Evolutionary conservation across 2,329 filamentous ascomycete genomes (phyloP), one percentile per base, ranked within the genome.

Genomic region (Talaromyces marneffei): DNA sequence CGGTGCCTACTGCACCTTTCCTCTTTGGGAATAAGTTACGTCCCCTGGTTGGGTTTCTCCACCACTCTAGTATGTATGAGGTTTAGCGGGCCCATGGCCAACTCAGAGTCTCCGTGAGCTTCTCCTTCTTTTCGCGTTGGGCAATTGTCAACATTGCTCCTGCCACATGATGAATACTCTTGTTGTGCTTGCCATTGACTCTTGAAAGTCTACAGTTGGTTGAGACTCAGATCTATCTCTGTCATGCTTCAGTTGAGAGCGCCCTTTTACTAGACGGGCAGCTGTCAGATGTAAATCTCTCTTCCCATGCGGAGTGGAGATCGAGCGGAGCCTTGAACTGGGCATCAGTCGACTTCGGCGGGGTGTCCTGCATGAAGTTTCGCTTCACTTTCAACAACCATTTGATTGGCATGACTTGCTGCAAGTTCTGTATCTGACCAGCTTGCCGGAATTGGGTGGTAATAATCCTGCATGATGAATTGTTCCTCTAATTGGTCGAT

Each of bases 331-430:
- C 40, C 59, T 52, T 57, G 52, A 40, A 52, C 59, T 57, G 59
- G 56, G 48, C 39, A 57, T 62, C 61, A 60, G 33, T 54, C 55
- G 50, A 39, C 14, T 39, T 46, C 44, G 52, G 62, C 61, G 62
- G 62, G 62, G 33, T 56, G 44, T 57, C 29, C 18, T 60, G 58
- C 57, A 59, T 53, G 58, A 61, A 25, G 20, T 44, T 39, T 61
- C 62, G 63, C 63, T 63, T 65, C 63, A 65, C 59, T 63, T 65
- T 63, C 56, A 59, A 57, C 54, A 33, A 27, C 42, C 42, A 29
- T 42, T 60, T 53, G 56, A n/a, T 53, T 57, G 29, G 37, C 53
- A 58, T 37, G 27, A 29, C n/a, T 48, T 18, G n/a, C 33, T 58
- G 60, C 53, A 39, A 50, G 60, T 52, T 37, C 53, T 42, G 46